Evolutionary conservation across 1,284 basidiomycete species (phyloP).

Genomic region (Tylopilus sp.): DNA sequence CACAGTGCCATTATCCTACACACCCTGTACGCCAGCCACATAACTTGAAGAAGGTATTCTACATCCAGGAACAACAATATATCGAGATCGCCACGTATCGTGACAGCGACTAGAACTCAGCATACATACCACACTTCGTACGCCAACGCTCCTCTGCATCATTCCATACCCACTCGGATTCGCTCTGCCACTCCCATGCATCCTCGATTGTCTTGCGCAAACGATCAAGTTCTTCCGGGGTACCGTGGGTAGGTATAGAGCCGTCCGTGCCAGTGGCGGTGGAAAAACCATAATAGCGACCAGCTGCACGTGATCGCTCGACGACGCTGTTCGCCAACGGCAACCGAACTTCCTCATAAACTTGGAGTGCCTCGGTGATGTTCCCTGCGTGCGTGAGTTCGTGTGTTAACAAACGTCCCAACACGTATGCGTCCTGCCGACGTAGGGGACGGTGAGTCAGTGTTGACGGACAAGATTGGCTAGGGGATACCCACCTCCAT

Average conservation of each 20-base stretch:
- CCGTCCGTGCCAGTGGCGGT: background rate
- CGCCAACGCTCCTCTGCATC: conserved; percentile 18
- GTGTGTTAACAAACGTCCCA: conserved; percentile 34
- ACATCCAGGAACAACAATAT: no score
- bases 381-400: conserved; percentile 20
- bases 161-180: conserved; percentile 8
- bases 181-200: conserved; percentile 22
- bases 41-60: no score
- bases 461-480: background rate
- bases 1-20: no score
- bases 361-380: conserved; percentile 23
- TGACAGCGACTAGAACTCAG: background rate
- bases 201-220: conserved; percentile 16
- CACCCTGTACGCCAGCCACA: no score
- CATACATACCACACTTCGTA: background rate
- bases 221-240: conserved; percentile 7
- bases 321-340: conserved; percentile 22
- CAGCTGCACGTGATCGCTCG: conserved; percentile 1
- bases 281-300: conserved; percentile 5
- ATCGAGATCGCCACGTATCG: no score
- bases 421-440: conserved; percentile 35
- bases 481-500: conserved; percentile 27
- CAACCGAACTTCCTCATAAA: conserved; percentile 34
- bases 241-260: background rate
- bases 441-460: background rate